Conservation (phyloP, 2,329 filamentous ascomycete genomes). For the Lachnellula suecica region DNA sequence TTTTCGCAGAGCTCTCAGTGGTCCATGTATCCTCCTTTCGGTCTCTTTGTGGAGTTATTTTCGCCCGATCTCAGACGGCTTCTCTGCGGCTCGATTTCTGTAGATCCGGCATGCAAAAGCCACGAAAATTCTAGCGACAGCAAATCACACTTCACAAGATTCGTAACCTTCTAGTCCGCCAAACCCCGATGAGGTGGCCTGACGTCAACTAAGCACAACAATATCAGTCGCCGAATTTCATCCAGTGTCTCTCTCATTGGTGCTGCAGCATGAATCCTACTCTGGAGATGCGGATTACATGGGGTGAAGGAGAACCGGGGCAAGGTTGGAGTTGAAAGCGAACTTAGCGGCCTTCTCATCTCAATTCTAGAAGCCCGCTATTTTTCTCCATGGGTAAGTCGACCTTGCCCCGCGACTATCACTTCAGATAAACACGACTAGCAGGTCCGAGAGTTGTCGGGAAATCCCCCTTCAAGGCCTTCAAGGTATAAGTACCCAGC, state of each 20-base stretch:
- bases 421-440: not conserved
- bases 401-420: not conserved
- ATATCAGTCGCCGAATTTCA: not conserved
- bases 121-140: constrained; percentile 10
- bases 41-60: constrained; percentile 19
- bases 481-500: constrained; percentile 1
- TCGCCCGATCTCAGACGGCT: not conserved
- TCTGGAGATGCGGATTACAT: constrained; percentile 5
- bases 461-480: not conserved
- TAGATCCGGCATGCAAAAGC: not conserved
- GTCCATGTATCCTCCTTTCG: no score
- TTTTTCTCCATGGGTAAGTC: not conserved
- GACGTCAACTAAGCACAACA: not conserved
- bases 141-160: constrained; percentile 6
- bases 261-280: not conserved
- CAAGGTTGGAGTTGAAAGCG: constrained; percentile 3
- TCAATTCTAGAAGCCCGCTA: not conserved
- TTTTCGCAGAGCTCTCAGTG: no score
- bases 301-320: constrained; percentile 2
- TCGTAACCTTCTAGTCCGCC: not conserved
- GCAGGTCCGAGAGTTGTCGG: not conserved
- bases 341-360: not conserved
- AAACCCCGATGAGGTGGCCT: constrained; percentile 4
- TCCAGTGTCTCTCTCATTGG: not conserved
- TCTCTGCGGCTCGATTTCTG: not conserved